These are phyloP conservation scores for Cytospora schulzeri DNA, from an alignment of 2,329 filamentous ascomycete species.

Conservation along the genomic window DNA sequence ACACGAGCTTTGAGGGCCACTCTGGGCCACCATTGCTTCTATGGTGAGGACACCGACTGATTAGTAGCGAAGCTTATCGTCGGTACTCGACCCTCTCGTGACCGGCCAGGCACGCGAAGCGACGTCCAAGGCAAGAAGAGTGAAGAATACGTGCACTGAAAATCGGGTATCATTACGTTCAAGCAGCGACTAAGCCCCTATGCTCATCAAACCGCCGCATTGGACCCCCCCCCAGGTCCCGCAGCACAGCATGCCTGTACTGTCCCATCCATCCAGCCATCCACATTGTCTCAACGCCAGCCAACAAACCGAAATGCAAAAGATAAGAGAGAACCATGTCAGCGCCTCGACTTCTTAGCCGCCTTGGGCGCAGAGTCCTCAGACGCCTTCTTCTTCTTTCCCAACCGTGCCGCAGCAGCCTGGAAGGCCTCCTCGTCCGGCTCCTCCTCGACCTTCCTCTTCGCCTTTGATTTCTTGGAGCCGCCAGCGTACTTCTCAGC, in stretches of 20 bases:
- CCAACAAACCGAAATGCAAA: conserved; percentile 1
- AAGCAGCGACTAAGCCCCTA: not conserved
- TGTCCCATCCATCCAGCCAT: not conserved
- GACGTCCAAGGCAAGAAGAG: not conserved
- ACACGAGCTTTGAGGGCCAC: not conserved
- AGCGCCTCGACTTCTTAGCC: conserved; percentile 29
- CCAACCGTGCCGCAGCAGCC: conserved; percentile 54
- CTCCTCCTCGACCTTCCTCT: conserved; percentile 60
- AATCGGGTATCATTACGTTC: not conserved
- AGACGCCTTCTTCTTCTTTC: conserved; percentile 36
- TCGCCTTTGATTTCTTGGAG: conserved; percentile 51
- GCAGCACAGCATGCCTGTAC: not conserved
- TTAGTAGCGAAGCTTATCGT: not conserved
- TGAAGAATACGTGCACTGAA: not conserved
- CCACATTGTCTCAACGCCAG: conserved; percentile 20
- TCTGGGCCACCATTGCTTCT: not conserved
- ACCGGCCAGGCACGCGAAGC: not conserved
- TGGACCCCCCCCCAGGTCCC: not conserved
- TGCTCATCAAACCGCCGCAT: not conserved
- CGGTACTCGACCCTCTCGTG: not conserved
- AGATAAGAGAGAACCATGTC: conserved; percentile 18
- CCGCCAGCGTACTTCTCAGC: conserved; percentile 71
- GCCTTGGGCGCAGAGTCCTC: conserved; percentile 25
- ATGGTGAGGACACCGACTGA: not conserved
- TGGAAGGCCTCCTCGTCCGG: conserved; percentile 63